phyloP scores from a whole-genome alignment of 306 rosid genomes.

The Hippophae gyantsensis region DNA sequence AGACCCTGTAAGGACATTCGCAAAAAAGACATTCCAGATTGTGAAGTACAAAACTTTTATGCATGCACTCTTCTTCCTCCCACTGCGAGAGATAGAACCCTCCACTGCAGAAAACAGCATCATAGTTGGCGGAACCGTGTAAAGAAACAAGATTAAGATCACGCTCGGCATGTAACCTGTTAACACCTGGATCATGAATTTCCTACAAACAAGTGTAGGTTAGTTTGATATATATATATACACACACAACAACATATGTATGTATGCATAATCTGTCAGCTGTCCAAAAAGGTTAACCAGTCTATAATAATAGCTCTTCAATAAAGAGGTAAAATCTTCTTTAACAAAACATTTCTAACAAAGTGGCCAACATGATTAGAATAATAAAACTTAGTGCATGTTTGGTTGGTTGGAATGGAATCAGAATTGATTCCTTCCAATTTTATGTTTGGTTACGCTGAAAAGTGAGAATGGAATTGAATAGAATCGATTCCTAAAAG shows the following conservation, averaged over 20 bases:
- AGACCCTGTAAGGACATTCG: constrained; percentile 78
- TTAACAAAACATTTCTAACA: too few relatives aligned
- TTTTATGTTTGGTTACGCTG: too few relatives aligned
- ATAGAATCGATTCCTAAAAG: too few relatives aligned
- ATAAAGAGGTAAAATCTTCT: too few relatives aligned
- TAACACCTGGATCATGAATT: constrained; percentile 50
- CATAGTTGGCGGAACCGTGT: constrained; percentile 69
- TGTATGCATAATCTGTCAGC: neutral
- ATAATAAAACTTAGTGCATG: too few relatives aligned
- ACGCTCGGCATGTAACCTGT: constrained; percentile 95
- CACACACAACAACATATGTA: too few relatives aligned
- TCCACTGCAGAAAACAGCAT: constrained; percentile 67
- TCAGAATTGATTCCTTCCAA: too few relatives aligned
- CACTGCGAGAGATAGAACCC: constrained; percentile 82
- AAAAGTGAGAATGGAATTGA: too few relatives aligned
- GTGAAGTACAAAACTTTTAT: constrained; percentile 72
- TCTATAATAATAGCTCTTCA: too few relatives aligned
- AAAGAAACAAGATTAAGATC: constrained; percentile 57
- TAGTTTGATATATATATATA: constrained; percentile 7
- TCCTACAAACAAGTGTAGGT: constrained; percentile 34
- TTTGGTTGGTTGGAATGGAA: too few relatives aligned
- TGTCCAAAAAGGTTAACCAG: neutral
- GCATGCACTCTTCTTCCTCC: constrained; percentile 85
- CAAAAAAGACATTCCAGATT: constrained; percentile 93
- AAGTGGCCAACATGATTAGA: too few relatives aligned